Evolutionary conservation across 108 stramenopile species (phyloP).

Genomic region (Epithemia pelagica): DNA sequence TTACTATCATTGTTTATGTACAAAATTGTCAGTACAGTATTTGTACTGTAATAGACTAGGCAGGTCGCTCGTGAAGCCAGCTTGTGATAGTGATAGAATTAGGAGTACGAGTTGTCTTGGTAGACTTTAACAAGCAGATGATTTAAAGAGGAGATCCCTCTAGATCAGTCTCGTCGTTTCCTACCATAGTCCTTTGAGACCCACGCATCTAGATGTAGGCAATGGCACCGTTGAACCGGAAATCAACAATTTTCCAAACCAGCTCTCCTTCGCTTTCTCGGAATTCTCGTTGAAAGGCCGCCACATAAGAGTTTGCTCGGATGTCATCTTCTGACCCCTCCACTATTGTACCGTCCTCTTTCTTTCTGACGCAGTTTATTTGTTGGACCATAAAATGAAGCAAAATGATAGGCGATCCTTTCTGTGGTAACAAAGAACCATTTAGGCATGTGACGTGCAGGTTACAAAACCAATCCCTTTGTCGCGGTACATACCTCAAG

Average conservation of each 20-base stretch:
- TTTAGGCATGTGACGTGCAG: too few species aligned
- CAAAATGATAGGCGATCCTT: conserved; percentile 86
- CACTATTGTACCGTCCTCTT: conserved; percentile 82
- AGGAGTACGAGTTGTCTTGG: too few species aligned
- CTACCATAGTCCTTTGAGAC: too few species aligned
- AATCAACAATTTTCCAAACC: conserved; percentile 90
- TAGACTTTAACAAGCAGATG: too few species aligned
- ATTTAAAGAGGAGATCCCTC: too few species aligned
- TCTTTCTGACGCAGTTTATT: conserved; percentile 96
- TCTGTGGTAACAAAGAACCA: conserved; percentile 8
- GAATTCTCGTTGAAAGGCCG: conserved; percentile 94
- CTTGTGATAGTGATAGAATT: too few species aligned
- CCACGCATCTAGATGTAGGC: conserved; percentile 34
- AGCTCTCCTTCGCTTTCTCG: conserved; percentile 84
- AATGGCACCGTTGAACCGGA: conserved; percentile 57
- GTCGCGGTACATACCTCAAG: conserved; percentile 48
- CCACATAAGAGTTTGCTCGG: conserved; percentile 90
- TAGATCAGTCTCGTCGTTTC: too few species aligned
- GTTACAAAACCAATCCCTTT: too few species aligned
- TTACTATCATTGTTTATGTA: too few species aligned
- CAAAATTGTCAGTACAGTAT: too few species aligned
- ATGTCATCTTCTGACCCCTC: conserved; percentile 91
- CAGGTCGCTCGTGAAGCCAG: too few species aligned
- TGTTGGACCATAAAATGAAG: conserved; percentile 97
- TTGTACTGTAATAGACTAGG: too few species aligned